Evolutionary conservation across 805 yeast genomes (phyloP), one percentile per base, ranked within the genome.

Genomic region (Saccharomycopsis fermentans): DNA sequence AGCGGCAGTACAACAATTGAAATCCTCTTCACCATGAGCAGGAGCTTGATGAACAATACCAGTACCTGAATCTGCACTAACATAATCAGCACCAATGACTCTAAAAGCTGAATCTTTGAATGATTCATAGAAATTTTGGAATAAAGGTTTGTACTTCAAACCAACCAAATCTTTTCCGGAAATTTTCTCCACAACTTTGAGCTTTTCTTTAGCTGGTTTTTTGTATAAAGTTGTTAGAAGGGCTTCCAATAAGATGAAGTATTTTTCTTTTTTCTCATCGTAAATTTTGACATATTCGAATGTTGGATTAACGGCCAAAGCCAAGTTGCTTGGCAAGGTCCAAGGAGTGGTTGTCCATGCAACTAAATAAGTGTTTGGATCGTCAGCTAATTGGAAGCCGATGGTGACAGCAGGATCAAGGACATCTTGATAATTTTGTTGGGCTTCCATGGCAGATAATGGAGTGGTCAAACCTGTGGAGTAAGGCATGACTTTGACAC

Each of bases 291-390:
- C 87, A 69, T 94, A 94, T 74, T 90, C 97, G 63, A 90, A 83
- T 11, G 83, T 81, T 57, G 97, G 95, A 75, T 94, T 81, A 52
- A 94, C 98, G 69, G 96, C 91, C 62, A 94, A 80, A 14, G 91
- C 92, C 70, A 94, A 74, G 72, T 94, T 92, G 32, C 96, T 87
- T 48, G 99, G 99, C 69, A 94, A 78, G 55, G 99, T 95, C 99
- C 99, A 94, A 56, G 99, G 99, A 27, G 99, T 94, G 61, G 99
- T 94, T 52, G 99, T 94, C 99, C 99, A 94, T 9, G 98, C 98
- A 43, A 94, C 91, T 64, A 94, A 77, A 64, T 81, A 77, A 57
- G 96, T 88, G 67, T 86, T 82, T 63, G 89, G 90, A 68, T 91
- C 95, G 62, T 82, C 87, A 35, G 80, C 75, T 58, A 88, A 76